Evolutionary conservation across 805 yeast genomes (phyloP).

Genomic region (Geotrichum ghanense): DNA sequence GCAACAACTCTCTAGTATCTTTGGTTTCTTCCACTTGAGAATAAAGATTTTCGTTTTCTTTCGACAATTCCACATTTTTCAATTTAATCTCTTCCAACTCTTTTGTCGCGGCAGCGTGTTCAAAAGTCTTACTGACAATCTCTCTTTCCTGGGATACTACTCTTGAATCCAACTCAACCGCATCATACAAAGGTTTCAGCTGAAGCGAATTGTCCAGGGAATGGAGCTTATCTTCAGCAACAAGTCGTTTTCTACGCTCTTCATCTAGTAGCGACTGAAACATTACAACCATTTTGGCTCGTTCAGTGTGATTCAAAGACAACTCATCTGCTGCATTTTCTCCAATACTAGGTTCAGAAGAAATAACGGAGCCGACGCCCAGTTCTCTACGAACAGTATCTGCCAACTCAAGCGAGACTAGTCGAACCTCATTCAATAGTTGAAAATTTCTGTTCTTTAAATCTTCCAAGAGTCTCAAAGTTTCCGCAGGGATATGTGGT

Average conservation of each 20-base stretch:
- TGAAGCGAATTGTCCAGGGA: slow-evolving; percentile 19
- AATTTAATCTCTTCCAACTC: neutral
- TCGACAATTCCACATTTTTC: slow-evolving; percentile 23
- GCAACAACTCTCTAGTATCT: neutral
- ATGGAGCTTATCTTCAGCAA: slow-evolving; percentile 13
- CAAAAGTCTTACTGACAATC: neutral
- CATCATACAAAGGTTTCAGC: slow-evolving; percentile 9
- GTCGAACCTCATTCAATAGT: slow-evolving; percentile 23
- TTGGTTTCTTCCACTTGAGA: slow-evolving; percentile 20
- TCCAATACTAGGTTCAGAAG: neutral
- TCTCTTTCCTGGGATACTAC: neutral
- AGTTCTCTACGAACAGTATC: slow-evolving; percentile 28
- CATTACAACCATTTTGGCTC: slow-evolving; percentile 15
- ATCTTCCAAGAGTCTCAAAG: neutral
- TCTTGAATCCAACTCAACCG: neutral
- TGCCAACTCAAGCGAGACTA: slow-evolving; percentile 27
- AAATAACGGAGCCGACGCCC: slow-evolving; percentile 11
- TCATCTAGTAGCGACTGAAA: slow-evolving; percentile 21
- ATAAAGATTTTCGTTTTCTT: slow-evolving; percentile 23
- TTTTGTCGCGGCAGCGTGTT: neutral
- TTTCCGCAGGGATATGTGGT: neutral
- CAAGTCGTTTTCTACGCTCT: slow-evolving; percentile 23
- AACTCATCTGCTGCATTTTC: slow-evolving; percentile 6
- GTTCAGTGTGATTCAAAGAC: slow-evolving; percentile 4
- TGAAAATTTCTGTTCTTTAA: slow-evolving; percentile 10